Evolutionary conservation across 331 rosid species (phyloP).

Genomic region (Pyracantha coccinea): DNA sequence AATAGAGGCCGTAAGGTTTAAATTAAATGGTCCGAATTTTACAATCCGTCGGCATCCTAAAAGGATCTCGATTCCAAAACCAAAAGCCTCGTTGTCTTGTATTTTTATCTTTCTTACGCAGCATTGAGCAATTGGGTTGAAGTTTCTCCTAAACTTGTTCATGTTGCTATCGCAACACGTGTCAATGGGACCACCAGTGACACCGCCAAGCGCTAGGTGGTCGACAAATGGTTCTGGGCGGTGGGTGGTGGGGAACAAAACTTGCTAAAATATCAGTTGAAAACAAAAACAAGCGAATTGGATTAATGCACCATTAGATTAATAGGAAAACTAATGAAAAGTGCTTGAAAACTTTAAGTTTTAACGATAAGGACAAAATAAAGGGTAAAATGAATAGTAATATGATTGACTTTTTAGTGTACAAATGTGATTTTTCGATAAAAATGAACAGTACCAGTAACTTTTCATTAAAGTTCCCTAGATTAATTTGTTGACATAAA

Average conservation of each 20-base stretch:
- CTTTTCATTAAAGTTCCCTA: too few species aligned
- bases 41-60: too few species aligned
- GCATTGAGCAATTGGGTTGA: neutral
- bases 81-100: neutral
- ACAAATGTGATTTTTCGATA: too few species aligned
- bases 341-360: too few species aligned
- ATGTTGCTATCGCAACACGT: neutral
- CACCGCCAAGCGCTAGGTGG: neutral
- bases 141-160: neutral
- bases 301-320: neutral
- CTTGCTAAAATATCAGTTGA: neutral
- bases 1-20: fast-evolving
- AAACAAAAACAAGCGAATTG: neutral
- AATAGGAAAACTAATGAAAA: too few species aligned
- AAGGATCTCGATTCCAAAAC: neutral
- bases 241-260: neutral
- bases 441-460: too few species aligned
- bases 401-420: too few species aligned
- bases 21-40: too few species aligned
- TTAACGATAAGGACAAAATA: too few species aligned
- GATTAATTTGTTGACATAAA: neutral
- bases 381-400: too few species aligned
- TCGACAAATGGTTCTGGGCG: neutral
- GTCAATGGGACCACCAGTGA: neutral
- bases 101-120: neutral